Conservation (phyloP, 805 yeast species). For the Wickerhamiella cacticola region DNA sequence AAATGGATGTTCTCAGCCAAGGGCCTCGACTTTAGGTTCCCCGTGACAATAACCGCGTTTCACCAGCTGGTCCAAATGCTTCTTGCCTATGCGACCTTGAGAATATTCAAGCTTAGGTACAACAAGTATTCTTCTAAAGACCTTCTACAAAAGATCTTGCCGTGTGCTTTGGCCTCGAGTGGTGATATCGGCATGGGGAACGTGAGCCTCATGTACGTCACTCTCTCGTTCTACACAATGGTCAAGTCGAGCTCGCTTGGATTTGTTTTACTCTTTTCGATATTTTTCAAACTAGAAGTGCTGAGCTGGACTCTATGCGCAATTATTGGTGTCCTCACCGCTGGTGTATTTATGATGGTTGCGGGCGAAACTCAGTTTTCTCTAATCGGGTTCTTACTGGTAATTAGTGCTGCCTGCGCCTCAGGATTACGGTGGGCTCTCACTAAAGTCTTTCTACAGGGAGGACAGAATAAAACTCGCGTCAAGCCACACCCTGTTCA, state of each 20-base stretch:
- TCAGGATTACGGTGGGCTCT: conserved; percentile 93
- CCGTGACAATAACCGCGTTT: conserved; percentile 68
- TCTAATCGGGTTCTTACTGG: conserved; percentile 56
- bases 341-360: conserved; percentile 84
- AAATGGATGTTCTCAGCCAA: conserved; percentile 90
- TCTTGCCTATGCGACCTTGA: conserved; percentile 39
- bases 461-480: conserved; percentile 27
- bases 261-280: conserved; percentile 81
- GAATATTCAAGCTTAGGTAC: conserved; percentile 25
- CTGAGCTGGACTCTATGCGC: conserved; percentile 54
- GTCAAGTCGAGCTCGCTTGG: conserved; percentile 78
- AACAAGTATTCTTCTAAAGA: conserved; percentile 20
- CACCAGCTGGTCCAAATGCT: conserved; percentile 66
- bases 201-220: conserved; percentile 63
- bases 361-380: conserved; percentile 31
- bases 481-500: conserved; percentile 51
- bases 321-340: conserved; percentile 67
- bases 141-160: conserved; percentile 46
- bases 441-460: conserved; percentile 68
- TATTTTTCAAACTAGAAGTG: conserved; percentile 63
- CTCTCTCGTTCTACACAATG: conserved; percentile 83
- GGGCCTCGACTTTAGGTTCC: conserved; percentile 67
- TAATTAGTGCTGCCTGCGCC: conserved; percentile 63
- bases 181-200: conserved; percentile 93
- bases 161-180: conserved; percentile 78